phyloP scores from a whole-genome alignment of 371 early-diverging fungal genomes.

The Mucor plumbeus region DNA sequence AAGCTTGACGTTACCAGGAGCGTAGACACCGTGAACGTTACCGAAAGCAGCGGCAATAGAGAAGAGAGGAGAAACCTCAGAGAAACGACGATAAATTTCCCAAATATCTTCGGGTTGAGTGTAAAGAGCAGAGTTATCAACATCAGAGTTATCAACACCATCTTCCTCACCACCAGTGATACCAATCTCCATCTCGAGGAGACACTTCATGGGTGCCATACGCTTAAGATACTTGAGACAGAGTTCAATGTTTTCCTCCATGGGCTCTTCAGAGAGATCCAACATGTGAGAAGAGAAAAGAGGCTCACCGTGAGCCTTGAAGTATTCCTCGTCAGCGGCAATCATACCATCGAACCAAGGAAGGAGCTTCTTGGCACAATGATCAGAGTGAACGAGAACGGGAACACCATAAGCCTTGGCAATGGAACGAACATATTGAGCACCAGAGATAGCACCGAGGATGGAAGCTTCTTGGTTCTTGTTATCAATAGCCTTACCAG shows the following conservation, averaged over 20 bases:
- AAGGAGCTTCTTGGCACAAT: slow-evolving; percentile 93
- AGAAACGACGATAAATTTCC: slow-evolving; percentile 87
- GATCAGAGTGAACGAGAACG: slow-evolving; percentile 89
- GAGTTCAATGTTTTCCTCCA: slow-evolving; percentile 88
- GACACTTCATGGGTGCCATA: slow-evolving; percentile 82
- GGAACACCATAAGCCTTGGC: slow-evolving; percentile 91
- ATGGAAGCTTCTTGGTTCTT: slow-evolving; percentile 86
- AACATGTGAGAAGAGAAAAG: slow-evolving; percentile 96
- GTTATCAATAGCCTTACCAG: slow-evolving; percentile 90
- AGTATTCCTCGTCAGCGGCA: slow-evolving; percentile 90
- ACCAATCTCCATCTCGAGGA: slow-evolving; percentile 95
- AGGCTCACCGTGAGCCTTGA: slow-evolving; percentile 88
- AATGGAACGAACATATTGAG: slow-evolving; percentile 84
- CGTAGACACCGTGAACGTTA: slow-evolving; percentile 94
- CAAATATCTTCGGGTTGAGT: slow-evolving; percentile 93
- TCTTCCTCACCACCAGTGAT: slow-evolving; percentile 96
- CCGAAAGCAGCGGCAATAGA: slow-evolving; percentile 92
- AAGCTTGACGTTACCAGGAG: slow-evolving; percentile 90
- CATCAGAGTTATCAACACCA: slow-evolving; percentile 90
- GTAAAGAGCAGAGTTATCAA: slow-evolving; percentile 86
- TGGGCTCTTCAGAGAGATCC: slow-evolving; percentile 89
- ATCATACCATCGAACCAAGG: slow-evolving; percentile 96
- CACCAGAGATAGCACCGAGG: slow-evolving; percentile 88
- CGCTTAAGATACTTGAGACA: slow-evolving; percentile 88
- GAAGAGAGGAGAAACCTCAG: slow-evolving; percentile 78